These are phyloP conservation scores for Colletotrichum sp. DNA, from an alignment of 2,329 filamentous ascomycete genomes.

Conservation along the genomic window DNA sequence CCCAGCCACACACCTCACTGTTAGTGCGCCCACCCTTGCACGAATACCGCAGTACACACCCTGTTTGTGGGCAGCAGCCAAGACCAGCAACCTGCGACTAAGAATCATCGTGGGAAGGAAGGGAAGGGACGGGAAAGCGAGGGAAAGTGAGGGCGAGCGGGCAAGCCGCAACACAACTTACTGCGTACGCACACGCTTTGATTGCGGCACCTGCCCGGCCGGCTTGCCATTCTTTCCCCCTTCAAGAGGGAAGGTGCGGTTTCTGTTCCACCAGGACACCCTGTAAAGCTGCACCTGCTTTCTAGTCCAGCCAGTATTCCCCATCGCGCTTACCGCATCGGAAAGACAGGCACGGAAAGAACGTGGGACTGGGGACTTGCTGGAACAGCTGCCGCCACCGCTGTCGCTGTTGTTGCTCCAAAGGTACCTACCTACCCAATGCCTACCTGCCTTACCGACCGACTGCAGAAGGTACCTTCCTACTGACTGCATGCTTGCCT, in stretches of 20 bases:
- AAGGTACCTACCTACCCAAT: not conserved
- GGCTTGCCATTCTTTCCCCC: not conserved
- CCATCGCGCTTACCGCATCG: slow-evolving; percentile 5
- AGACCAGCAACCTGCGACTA: slow-evolving; percentile 12
- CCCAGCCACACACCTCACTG: slow-evolving; percentile 9
- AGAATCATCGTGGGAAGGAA: slow-evolving; percentile 4
- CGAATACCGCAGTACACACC: not conserved
- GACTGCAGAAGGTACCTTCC: not conserved
- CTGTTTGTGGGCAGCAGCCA: slow-evolving; percentile 13
- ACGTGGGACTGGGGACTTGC: not conserved
- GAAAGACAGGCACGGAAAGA: not conserved
- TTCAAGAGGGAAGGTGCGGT: slow-evolving; percentile 19
- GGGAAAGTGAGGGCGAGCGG: not conserved
- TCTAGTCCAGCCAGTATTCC: not conserved
- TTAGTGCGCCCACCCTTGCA: not conserved
- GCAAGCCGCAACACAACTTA: not conserved
- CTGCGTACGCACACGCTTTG: not conserved
- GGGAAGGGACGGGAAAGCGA: not conserved
- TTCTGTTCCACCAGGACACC: slow-evolving; percentile 18
- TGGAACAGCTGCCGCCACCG: not conserved
- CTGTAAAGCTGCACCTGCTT: not conserved
- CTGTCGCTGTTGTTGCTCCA: not conserved
- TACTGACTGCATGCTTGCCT: not conserved
- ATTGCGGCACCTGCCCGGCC: not conserved
- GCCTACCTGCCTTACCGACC: not conserved